phyloP scores from a whole-genome alignment of 345 rosid species.

The Zanthoxylum bungeanum region DNA sequence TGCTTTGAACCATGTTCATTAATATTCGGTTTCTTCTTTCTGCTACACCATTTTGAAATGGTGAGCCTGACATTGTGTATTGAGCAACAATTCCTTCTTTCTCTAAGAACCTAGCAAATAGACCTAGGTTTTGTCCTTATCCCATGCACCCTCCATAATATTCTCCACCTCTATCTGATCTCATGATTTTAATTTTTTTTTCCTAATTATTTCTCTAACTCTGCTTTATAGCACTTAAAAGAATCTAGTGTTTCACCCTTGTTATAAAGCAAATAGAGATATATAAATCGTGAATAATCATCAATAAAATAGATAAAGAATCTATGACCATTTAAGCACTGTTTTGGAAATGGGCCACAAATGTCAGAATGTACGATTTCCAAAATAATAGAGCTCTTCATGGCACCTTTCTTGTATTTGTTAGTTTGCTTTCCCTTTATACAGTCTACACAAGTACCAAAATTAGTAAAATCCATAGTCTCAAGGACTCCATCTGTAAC shows the following conservation, averaged over 20 bases:
- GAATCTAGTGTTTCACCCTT: neutral
- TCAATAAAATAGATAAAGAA: neutral
- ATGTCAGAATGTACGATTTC: neutral
- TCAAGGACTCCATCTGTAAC: neutral
- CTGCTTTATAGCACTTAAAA: neutral
- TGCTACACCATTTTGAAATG: neutral
- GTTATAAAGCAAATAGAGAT: neutral
- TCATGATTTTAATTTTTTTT: neutral
- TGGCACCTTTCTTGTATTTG: neutral
- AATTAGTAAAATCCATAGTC: neutral
- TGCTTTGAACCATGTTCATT: neutral
- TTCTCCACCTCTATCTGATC: neutral
- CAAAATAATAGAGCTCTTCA: neutral
- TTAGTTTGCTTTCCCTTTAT: neutral
- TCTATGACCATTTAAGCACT: neutral
- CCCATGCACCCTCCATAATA: neutral
- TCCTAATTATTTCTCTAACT: neutral
- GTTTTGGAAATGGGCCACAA: neutral
- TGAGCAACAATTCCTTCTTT: neutral
- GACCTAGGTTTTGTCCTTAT: neutral
- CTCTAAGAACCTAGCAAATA: neutral
- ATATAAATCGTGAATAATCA: neutral
- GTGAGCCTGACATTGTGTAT: neutral
- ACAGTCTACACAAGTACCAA: neutral
- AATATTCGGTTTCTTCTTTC: neutral